phyloP scores from a whole-genome alignment of 257 asterid species.

The Solanum ahanhuiri region DNA sequence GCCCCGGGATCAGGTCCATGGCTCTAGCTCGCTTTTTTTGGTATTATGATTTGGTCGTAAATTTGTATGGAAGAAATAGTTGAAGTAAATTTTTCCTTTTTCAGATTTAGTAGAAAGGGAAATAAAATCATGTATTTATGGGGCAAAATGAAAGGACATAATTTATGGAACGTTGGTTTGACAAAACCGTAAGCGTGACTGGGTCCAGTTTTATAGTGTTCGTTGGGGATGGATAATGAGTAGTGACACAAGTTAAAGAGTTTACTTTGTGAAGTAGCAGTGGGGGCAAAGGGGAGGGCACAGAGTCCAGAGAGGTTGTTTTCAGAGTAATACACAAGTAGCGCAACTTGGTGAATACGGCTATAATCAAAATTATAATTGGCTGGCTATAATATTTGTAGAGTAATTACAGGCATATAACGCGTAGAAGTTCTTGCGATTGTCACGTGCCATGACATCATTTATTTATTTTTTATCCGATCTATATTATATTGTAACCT shows the following conservation, averaged over 20 bases:
- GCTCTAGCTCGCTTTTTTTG: neutral
- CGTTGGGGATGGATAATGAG: neutral
- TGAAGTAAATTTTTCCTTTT: neutral
- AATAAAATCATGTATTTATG: neutral
- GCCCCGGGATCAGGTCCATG: conserved; percentile 6
- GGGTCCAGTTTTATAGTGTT: neutral
- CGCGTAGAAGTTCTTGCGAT: neutral
- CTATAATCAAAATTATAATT: neutral
- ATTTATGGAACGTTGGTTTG: neutral
- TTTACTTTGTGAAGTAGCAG: neutral
- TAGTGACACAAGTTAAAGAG: neutral
- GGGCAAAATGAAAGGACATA: neutral
- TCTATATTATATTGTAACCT: too few relatives aligned
- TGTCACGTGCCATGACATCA: neutral
- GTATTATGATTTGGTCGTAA: neutral
- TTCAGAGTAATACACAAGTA: neutral
- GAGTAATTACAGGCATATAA: neutral
- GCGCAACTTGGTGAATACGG: neutral
- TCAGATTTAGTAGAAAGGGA: neutral
- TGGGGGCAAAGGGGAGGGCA: neutral
- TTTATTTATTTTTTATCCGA: too few relatives aligned
- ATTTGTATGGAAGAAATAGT: neutral
- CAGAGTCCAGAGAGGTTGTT: neutral
- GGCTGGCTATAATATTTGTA: neutral
- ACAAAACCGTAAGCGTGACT: neutral